phyloP scores from a whole-genome alignment of 2,329 filamentous ascomycete genomes.

The Penicillium sp. region DNA sequence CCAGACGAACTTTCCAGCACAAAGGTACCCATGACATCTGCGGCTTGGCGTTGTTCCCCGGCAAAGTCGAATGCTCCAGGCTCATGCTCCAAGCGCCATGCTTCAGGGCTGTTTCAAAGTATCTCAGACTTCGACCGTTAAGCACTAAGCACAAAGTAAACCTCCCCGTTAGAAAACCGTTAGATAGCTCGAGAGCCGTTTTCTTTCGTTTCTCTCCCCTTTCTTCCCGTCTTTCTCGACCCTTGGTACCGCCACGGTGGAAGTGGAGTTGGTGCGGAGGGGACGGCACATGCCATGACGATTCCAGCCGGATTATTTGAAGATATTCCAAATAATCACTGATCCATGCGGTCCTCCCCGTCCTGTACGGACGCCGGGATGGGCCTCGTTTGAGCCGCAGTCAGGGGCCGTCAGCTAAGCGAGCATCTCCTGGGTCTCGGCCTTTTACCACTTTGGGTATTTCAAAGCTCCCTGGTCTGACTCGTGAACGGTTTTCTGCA shows the following conservation, averaged over 20 bases:
- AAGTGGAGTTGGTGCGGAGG: not conserved
- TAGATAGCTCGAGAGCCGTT: not conserved
- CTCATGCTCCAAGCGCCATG: too few relatives aligned
- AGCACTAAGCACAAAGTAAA: not conserved
- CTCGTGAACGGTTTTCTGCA: not conserved
- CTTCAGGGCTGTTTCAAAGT: too few relatives aligned
- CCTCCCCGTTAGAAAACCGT: not conserved
- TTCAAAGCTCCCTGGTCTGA: not conserved
- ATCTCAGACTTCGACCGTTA: not conserved
- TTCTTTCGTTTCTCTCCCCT: not conserved
- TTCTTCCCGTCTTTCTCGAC: not conserved
- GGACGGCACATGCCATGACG: not conserved
- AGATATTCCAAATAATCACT: not conserved
- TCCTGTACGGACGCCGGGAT: not conserved
- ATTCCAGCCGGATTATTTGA: not conserved
- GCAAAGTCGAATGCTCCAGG: not conserved
- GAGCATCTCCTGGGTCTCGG: not conserved
- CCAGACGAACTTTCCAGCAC: slow-evolving; percentile 5
- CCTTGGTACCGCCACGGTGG: not conserved
- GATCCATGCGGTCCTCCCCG: not conserved
- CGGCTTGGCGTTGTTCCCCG: not conserved
- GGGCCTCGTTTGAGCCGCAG: slow-evolving; percentile 3
- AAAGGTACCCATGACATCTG: slow-evolving; percentile 10
- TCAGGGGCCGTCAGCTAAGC: not conserved
- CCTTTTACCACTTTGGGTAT: not conserved